Conservation (phyloP, 1,139 yeast genomes). For the Magnusiomyces sp. region DNA sequence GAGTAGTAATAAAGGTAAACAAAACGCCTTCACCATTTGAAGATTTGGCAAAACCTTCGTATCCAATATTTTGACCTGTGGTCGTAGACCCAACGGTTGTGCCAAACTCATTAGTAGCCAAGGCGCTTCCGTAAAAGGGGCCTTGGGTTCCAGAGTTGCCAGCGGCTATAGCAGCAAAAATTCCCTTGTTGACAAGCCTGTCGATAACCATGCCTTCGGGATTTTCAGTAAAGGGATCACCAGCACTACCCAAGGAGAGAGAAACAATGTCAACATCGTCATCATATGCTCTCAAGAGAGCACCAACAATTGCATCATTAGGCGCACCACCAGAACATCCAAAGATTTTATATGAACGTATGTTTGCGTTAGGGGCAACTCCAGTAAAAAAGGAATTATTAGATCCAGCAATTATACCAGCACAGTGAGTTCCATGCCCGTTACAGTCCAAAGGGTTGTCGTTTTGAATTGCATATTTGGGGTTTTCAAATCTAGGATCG, state of each 20-base stretch:
- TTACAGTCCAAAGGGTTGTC: constrained; percentile 19
- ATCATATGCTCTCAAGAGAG: constrained; percentile 17
- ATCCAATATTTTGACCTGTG: neutral
- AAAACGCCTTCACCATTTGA: neutral
- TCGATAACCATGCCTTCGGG: constrained; percentile 18
- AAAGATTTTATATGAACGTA: constrained; percentile 20
- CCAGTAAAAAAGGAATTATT: constrained; percentile 14
- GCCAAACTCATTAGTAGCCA: constrained; percentile 5
- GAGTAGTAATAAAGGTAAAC: constrained; percentile 7
- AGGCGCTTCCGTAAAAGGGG: constrained; percentile 13
- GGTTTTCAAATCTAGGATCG: too few species aligned
- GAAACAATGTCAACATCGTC: constrained; percentile 19
- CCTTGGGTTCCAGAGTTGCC: constrained; percentile 17
- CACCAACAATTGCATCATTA: constrained; percentile 18
- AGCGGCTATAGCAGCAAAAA: constrained; percentile 20
- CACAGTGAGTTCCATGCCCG: constrained; percentile 23
- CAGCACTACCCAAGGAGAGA: constrained; percentile 18
- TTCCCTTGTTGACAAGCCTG: constrained; percentile 16
- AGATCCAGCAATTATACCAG: constrained; percentile 20
- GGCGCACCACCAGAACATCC: constrained; percentile 20
- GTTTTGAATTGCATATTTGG: too few species aligned
- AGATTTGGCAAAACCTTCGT: neutral
- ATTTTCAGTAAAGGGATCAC: constrained; percentile 15
- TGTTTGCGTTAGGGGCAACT: constrained; percentile 21
- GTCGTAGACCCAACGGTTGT: constrained; percentile 8